Evolutionary conservation across 2,329 filamentous ascomycete genomes (phyloP).

Genomic region (Cladosporium halotolerans): DNA sequence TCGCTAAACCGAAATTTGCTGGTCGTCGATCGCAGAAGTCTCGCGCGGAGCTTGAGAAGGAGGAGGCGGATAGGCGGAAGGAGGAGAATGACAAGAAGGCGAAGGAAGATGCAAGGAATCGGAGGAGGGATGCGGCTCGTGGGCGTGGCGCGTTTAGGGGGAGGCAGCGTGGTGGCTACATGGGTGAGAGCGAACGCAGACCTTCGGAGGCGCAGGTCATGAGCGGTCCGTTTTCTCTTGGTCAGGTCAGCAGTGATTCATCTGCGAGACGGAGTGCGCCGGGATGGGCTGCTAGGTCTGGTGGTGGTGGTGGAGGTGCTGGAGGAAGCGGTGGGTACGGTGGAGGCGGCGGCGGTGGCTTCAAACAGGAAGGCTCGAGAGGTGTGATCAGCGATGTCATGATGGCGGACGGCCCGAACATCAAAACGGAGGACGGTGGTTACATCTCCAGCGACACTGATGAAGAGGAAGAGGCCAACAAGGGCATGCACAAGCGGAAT

Average conservation of each 20-base stretch:
- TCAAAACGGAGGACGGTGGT: constrained; percentile 32
- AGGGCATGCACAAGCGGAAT: constrained; percentile 38
- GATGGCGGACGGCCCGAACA: constrained; percentile 17
- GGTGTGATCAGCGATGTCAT: constrained; percentile 15
- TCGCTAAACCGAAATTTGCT: constrained; percentile 36
- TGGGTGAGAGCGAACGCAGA: constrained; percentile 28
- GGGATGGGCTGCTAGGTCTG: constrained; percentile 13
- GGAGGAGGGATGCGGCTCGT: constrained; percentile 21
- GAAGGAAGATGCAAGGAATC: constrained; percentile 24
- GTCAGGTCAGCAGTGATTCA: constrained; percentile 21
- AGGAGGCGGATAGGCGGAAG: constrained; percentile 33
- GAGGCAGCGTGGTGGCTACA: constrained; percentile 39
- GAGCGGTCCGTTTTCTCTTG: constrained; percentile 38
- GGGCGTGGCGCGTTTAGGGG: constrained; percentile 24
- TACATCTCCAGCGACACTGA: constrained; percentile 47
- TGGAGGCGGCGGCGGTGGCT: constrained; percentile 18
- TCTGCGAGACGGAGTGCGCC: constrained; percentile 12
- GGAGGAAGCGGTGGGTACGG: constrained; percentile 14
- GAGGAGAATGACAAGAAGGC: constrained; percentile 31
- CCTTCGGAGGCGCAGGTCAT: constrained; percentile 22
- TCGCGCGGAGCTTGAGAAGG: constrained; percentile 37
- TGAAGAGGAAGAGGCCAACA: constrained; percentile 43
- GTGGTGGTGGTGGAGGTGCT: constrained; percentile 10
- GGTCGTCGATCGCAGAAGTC: constrained; percentile 41
- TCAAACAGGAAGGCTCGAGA: constrained; percentile 29